Percentiles rank a stretch among this genome's conserved stretches.
Evolutionary conservation across 106 monocot genomes (phyloP).

Genomic region (Acanthochlamys bracteata): DNA sequence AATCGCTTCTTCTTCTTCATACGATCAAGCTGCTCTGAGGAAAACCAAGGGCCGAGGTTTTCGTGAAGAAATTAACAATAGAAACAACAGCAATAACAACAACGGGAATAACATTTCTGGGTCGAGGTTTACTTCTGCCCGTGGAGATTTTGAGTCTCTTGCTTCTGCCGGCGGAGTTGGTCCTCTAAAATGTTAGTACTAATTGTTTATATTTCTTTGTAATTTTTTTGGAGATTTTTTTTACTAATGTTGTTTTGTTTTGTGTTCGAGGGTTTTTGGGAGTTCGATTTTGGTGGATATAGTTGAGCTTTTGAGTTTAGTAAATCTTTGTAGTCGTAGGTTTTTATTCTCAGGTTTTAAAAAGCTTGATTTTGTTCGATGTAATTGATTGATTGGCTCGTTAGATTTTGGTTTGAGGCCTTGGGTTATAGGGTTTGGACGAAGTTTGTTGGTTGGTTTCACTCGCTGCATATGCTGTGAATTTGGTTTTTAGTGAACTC

Average conservation of each 20-base stretch:
- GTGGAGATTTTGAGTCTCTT: slow-evolving; percentile 66
- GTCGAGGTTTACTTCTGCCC: slow-evolving; percentile 35
- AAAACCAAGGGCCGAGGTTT: slow-evolving; percentile 92
- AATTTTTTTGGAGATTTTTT: background rate
- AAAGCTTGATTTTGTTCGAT: no score
- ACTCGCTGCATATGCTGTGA: no score
- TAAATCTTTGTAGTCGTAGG: no score
- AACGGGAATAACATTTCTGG: no score
- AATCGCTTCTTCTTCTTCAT: slow-evolving; percentile 36
- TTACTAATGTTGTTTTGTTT: slow-evolving; percentile 1
- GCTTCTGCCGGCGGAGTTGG: slow-evolving; percentile 62
- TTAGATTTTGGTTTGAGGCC: no score
- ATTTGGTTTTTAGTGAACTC: no score
- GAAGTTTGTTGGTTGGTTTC: no score
- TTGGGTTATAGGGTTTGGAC: no score
- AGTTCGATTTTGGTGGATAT: background rate
- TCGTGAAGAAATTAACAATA: slow-evolving; percentile 71
- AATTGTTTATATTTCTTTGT: background rate
- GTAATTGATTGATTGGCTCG: no score
- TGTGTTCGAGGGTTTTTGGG: background rate
- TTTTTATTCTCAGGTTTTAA: no score
- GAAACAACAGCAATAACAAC: no score
- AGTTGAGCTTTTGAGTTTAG: no score
- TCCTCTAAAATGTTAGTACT: slow-evolving; percentile 57
- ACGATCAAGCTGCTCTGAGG: slow-evolving; percentile 15